Evolutionary conservation across 805 yeast genomes (phyloP), one percentile per base, ranked within the genome.

Genomic region (Tetrapisispora phaffii): DNA sequence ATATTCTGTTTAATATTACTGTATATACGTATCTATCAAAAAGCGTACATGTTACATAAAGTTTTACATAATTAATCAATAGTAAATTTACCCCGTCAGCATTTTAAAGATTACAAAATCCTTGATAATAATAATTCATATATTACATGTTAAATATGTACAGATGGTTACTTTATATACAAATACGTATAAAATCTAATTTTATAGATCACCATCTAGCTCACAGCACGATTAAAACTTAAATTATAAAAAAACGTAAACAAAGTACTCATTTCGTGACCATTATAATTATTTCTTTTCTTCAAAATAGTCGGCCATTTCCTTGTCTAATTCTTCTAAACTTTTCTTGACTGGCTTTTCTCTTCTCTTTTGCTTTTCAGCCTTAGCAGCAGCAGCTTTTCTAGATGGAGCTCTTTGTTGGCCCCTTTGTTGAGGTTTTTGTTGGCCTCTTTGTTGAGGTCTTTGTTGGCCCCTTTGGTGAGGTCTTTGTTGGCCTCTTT

Each of bases 271-370:
- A 34, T 34, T 28, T 24, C 22, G 16, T 17, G 16, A 21, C 13
- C 17, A 37, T 34, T 22, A 17, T 37, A 26, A 39, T 15, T 51
- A 54, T 46, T 58, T 54, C 49, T 58, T 60, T 44, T 67, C 67
- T 51, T 79, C 80, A 57, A 90, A 89, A 71, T 90, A 90, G 63
- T 89, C 97, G 51, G 88, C 84, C 98, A 93, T 90, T 72, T 90
- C 97, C 64, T 89, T 95, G 69, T 93, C 98, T 62, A 90, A 79
- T 69, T 93, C 90, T 66, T 85, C 97, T 52, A 85, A 74, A 44
- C 95, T 80, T 76, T 88, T 88, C 69, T 75, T 74, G 49, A 72
- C 73, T 48, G 74, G 72, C 54, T 62, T 67, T 53, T 62, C 68
- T 55, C 57, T 54, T 54, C 57, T 68, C 48, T 55, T 59, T 49